These are phyloP conservation scores for Canna indica DNA, from an alignment of 176 grass and related monocot species.

Conservation along the genomic window DNA sequence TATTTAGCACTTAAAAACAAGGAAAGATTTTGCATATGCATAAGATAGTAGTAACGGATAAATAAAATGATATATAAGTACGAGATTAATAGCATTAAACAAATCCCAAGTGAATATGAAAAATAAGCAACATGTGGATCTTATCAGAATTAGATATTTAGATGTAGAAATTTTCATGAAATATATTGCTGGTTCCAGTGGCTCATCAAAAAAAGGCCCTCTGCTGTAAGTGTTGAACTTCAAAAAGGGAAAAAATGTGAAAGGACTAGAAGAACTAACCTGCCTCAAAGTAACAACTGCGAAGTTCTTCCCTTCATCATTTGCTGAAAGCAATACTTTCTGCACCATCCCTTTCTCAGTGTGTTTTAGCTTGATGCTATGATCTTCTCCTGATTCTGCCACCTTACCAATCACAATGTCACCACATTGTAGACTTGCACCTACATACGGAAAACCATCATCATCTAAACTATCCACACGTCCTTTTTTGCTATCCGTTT, in stretches of 20 bases:
- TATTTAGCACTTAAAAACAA: neutral
- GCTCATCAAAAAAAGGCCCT: neutral
- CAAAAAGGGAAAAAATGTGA: neutral
- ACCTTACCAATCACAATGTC: slow-evolving; percentile 91
- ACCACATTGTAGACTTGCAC: slow-evolving; percentile 84
- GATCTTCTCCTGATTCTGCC: slow-evolving; percentile 74
- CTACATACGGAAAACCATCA: slow-evolving; percentile 85
- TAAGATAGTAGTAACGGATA: neutral
- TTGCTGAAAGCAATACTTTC: slow-evolving; percentile 80
- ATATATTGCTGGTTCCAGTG: neutral
- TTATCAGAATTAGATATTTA: neutral
- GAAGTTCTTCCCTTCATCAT: slow-evolving; percentile 91
- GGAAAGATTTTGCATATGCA: neutral
- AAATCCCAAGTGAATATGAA: neutral
- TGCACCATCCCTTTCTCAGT: slow-evolving; percentile 97
- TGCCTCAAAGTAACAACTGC: slow-evolving; percentile 86
- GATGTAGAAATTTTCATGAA: neutral
- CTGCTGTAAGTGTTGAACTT: neutral
- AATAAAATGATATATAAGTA: neutral
- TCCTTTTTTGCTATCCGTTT: slow-evolving; percentile 87
- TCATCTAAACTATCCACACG: slow-evolving; percentile 84
- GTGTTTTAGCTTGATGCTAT: slow-evolving; percentile 84
- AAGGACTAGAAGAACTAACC: slow-evolving; percentile 30
- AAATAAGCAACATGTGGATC: neutral
- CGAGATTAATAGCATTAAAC: neutral